Percentiles rank a stretch among this genome's conserved stretches.
Evolutionary conservation across 306 rosid genomes (phyloP).

Genomic region (Citrullus colocynthis): DNA sequence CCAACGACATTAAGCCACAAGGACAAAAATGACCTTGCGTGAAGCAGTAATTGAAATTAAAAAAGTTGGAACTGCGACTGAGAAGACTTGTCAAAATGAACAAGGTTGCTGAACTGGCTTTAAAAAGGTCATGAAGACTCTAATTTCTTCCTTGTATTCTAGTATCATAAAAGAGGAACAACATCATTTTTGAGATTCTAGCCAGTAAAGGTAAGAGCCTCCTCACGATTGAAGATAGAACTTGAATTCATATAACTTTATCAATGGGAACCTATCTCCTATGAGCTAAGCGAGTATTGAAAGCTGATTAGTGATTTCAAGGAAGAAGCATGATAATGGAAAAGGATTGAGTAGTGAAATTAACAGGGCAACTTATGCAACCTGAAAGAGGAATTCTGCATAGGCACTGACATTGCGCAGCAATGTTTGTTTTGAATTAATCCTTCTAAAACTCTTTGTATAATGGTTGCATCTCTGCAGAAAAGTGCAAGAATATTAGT

Average conservation of each 20-base stretch:
- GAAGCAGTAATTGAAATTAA: neutral
- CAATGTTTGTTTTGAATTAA: conserved; percentile 31
- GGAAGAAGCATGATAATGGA: neutral
- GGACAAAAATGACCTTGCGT: neutral
- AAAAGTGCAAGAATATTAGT: neutral
- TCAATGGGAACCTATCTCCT: neutral
- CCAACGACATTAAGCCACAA: neutral
- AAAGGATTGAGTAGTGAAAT: neutral
- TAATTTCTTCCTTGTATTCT: neutral
- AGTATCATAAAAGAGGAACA: neutral
- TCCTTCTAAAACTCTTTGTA: conserved; percentile 36
- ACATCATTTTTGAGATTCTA: neutral
- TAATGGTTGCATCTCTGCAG: conserved; percentile 41
- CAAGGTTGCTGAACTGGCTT: neutral
- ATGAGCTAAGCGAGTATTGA: neutral
- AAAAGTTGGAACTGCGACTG: neutral
- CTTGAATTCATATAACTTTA: neutral
- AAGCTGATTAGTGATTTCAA: neutral
- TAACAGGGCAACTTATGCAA: conserved; percentile 12
- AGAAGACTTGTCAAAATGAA: neutral
- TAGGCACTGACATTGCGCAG: conserved; percentile 38
- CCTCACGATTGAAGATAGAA: neutral
- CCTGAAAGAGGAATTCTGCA: conserved; percentile 74
- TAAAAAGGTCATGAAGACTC: neutral
- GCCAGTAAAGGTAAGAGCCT: neutral